Conservation (phyloP, 2,329 filamentous ascomycete genomes). For the Colletotrichum orbiculare region DNA sequence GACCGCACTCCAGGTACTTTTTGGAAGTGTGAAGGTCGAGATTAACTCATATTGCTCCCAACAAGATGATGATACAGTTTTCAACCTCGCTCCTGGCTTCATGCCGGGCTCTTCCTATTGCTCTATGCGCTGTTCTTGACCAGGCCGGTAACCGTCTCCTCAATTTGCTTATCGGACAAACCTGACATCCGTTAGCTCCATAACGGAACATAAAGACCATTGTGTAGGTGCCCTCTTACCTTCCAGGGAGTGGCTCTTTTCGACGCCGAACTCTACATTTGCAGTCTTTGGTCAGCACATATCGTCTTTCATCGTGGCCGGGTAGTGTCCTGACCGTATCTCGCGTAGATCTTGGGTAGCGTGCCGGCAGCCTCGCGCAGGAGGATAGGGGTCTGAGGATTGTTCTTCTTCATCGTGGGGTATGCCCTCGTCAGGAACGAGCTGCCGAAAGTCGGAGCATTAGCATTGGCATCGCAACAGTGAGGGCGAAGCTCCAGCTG, state of each 20-base stretch:
- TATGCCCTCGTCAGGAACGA: slow-evolving; percentile 92
- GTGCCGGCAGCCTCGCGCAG: slow-evolving; percentile 91
- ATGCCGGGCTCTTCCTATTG: neutral
- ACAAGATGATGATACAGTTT: slow-evolving; percentile 28
- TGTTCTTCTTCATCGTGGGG: slow-evolving; percentile 99
- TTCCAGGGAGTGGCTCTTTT: slow-evolving; percentile 68
- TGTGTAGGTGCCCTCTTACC: slow-evolving; percentile 42
- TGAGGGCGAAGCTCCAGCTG: neutral
- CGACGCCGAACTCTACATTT: slow-evolving; percentile 63
- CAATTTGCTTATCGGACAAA: slow-evolving; percentile 70
- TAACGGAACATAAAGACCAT: too few species aligned
- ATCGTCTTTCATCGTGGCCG: neutral
- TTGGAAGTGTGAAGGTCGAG: neutral
- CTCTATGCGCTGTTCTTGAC: slow-evolving; percentile 53
- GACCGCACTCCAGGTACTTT: neutral
- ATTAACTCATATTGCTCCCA: slow-evolving; percentile 12
- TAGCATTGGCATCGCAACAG: slow-evolving; percentile 31
- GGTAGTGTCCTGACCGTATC: slow-evolving; percentile 78
- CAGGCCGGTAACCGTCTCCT: slow-evolving; percentile 66
- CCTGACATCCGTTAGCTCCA: slow-evolving; percentile 45
- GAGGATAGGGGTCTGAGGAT: slow-evolving; percentile 92
- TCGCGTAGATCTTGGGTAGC: slow-evolving; percentile 86
- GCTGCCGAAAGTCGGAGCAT: slow-evolving; percentile 58
- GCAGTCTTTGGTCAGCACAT: slow-evolving; percentile 38
- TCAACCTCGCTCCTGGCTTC: slow-evolving; percentile 4